A percentile compares a stretch with the other conserved stretches of the same genome.
phyloP scores from a whole-genome alignment of 1,284 basidiomycete species.

The Puccinia coronata region DNA sequence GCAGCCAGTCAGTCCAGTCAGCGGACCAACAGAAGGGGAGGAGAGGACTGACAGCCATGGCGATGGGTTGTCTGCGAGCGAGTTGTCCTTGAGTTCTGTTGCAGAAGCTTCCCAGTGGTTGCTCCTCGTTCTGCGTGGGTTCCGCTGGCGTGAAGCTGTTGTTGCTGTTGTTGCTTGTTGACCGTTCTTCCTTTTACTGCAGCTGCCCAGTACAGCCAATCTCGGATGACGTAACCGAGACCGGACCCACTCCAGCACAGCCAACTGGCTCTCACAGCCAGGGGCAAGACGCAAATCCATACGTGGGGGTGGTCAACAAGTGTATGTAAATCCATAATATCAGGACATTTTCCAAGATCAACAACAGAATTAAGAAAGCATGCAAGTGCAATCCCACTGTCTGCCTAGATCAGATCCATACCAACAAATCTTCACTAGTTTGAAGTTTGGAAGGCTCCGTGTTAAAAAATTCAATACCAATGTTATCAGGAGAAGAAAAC shows the following conservation, averaged over 20 bases:
- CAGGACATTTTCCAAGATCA: no score
- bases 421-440: no score
- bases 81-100: not conserved
- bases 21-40: no score
- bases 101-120: not conserved
- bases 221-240: conserved; percentile 9
- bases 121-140: not conserved
- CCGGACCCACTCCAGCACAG: not conserved
- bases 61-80: not conserved
- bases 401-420: no score
- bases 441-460: no score
- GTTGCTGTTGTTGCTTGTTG: not conserved
- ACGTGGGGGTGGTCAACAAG: no score
- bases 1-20: not conserved
- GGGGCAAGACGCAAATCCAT: no score
- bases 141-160: not conserved
- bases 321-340: not conserved
- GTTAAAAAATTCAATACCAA: no score
- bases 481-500: no score
- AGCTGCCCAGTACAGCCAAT: not conserved
- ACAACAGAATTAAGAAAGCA: no score
- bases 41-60: conserved; percentile 19
- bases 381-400: no score
- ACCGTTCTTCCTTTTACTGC: conserved; percentile 2
- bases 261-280: not conserved